These are phyloP conservation scores for Chlorella sp. DNA, from an alignment of 139 green algal genomes.

Conservation along the genomic window DNA sequence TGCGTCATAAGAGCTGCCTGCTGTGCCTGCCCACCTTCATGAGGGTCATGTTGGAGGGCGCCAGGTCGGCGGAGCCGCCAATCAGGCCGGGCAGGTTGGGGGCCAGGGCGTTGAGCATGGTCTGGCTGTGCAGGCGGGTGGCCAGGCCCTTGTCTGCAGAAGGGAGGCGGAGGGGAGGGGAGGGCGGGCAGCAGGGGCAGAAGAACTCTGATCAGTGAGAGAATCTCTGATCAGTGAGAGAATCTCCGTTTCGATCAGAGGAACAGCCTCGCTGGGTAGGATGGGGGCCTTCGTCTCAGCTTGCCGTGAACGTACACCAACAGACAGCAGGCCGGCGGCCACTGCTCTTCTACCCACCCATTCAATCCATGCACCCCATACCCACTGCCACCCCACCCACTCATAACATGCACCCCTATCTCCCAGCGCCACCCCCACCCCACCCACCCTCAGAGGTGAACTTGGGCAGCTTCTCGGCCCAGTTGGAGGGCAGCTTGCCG, in stretches of 20 bases:
- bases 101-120: constrained; percentile 95
- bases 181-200: neutral
- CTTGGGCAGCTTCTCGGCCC: constrained; percentile 87
- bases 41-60: constrained; percentile 99
- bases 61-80: constrained; percentile 96
- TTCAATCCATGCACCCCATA: neutral
- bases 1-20: too few species aligned
- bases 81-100: constrained; percentile 93
- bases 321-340: neutral
- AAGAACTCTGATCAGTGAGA: neutral
- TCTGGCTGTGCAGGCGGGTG: constrained; percentile 96
- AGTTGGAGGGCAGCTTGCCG: constrained; percentile 86
- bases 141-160: constrained; percentile 91
- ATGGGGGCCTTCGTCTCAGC: too few species aligned
- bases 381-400: too few species aligned
- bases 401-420: neutral
- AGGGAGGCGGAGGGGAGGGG: neutral
- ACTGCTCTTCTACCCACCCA: neutral
- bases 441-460: constrained; percentile 73
- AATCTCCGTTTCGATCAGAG: too few species aligned
- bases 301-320: too few species aligned
- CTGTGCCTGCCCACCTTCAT: constrained; percentile 95
- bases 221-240: too few species aligned
- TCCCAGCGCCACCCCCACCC: too few species aligned
- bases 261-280: too few species aligned